Evolutionary conservation across 495 filamentous ascomycete species (phyloP), one percentile per base, ranked within the genome.

Genomic region (Filosporella fistucella): DNA sequence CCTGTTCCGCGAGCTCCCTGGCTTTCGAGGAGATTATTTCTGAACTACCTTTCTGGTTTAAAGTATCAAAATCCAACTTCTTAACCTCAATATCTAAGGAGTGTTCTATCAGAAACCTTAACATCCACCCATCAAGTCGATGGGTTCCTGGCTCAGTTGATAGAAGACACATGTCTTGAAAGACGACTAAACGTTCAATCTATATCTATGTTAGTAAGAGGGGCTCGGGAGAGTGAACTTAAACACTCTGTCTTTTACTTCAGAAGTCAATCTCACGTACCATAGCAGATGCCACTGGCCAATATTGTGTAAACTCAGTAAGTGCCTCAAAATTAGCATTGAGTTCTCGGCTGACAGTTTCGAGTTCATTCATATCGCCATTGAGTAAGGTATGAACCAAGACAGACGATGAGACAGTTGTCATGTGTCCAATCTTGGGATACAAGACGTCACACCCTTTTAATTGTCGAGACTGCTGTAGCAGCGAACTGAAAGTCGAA

Each of bases 151-250:
- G 25, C 10, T 32, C 9, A 3, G 10, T 45, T 33, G 42, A 12
- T 20, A 18, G 20, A 33, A 45, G 42, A 45, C 42, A 45, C 13
- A 20, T 33, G 17, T 33, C 34, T 34, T 45, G 42, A 20, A 45
- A 45, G 3, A n/a, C 28, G n/a, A 45, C 16, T 3, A 45, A 20
- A 14, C 42, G 42, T n/a, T 34, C 20, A 32, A 45, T 45, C 42
- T 45, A n/a, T 21, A 21, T 16, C 28, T 29, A 32, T 5, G 7
- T 28, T 22, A 44, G 38, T n/a, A n/a, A n/a, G n/a, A n/a, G n/a
- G n/a, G n/a, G n/a, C n/a, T n/a, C n/a, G n/a, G n/a, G n/a, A n/a
- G n/a, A n/a, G n/a, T n/a, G n/a, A n/a, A n/a, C 20, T 12, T 21
- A 42, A 20, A 21, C 20, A 42, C 8, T 42, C 20, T 14, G 24